Evolutionary conservation across 2,329 filamentous ascomycete species (phyloP).

Genomic region (Penicillium sp.): DNA sequence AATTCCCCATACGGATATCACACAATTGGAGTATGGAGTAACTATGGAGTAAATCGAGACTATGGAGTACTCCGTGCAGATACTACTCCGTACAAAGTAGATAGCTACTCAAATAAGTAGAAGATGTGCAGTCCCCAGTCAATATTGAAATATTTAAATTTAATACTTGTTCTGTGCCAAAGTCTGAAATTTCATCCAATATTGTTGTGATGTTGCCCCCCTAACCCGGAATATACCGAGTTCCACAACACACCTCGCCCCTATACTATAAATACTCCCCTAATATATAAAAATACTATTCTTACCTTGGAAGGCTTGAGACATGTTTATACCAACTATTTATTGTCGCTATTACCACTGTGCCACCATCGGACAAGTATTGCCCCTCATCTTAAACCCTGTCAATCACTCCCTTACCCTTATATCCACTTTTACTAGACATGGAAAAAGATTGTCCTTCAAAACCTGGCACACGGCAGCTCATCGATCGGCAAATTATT

Average conservation of each 20-base stretch:
- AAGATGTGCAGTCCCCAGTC: background rate
- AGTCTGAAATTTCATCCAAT: background rate
- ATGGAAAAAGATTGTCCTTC: conserved; percentile 1
- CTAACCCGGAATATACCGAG: conserved; percentile 4
- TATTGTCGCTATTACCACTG: background rate
- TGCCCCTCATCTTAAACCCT: conserved; percentile 5
- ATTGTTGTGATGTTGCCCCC: background rate
- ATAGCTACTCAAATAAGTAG: background rate
- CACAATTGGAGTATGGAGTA: background rate
- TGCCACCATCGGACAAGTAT: background rate
- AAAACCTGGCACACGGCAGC: background rate
- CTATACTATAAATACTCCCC: conserved; percentile 1
- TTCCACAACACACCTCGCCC: background rate
- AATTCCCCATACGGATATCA: background rate
- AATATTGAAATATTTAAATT: background rate
- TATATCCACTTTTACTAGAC: background rate
- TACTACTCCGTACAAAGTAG: too few relatives aligned
- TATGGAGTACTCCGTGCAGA: background rate
- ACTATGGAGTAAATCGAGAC: background rate
- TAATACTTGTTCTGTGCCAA: background rate
- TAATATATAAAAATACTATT: background rate
- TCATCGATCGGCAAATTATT: conserved; percentile 6
- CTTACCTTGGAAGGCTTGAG: conserved; percentile 2
- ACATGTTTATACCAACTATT: background rate
- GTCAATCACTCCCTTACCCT: conserved; percentile 12